Percentiles rank a stretch among this genome's conserved stretches.
Conservation (phyloP, 371 early-diverging fungal species). For the Amoeboradix gromovi region DNA sequence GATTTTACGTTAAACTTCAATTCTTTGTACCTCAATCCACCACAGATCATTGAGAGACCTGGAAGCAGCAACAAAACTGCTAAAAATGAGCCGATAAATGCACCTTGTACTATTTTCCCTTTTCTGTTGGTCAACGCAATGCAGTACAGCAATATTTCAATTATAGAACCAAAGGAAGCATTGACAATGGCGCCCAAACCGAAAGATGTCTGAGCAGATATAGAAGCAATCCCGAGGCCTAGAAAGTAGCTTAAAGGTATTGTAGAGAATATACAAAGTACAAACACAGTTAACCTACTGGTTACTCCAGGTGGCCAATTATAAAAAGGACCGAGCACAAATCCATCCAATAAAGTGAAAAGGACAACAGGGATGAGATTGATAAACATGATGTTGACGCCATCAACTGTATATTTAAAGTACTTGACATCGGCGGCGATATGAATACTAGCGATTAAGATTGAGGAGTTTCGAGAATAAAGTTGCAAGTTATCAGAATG, state of each 20-base stretch:
- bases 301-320: conserved; percentile 21
- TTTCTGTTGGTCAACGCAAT: conserved; percentile 65
- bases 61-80: conserved; percentile 66
- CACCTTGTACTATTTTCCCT: conserved; percentile 57
- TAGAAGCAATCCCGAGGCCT: conserved; percentile 79
- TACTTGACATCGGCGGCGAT: conserved; percentile 47
- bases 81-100: conserved; percentile 62
- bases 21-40: conserved; percentile 50
- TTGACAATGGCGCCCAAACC: conserved; percentile 73
- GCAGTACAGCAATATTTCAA: conserved; percentile 70
- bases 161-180: conserved; percentile 75
- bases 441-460: too few relatives aligned
- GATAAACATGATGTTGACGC: conserved; percentile 80
- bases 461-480: conserved; percentile 26
- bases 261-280: conserved; percentile 42
- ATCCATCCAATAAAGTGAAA: conserved; percentile 49
- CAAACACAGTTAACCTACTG: conserved; percentile 35
- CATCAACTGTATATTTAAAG: conserved; percentile 75
- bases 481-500: conserved; percentile 34
- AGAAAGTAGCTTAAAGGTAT: conserved; percentile 81
- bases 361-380: conserved; percentile 51
- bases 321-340: conserved; percentile 25
- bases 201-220: conserved; percentile 67
- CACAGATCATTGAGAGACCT: conserved; percentile 69
- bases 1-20: conserved; percentile 64